Conservation (phyloP, 2,329 filamentous ascomycete species). For the Fusarium lateritium region DNA sequence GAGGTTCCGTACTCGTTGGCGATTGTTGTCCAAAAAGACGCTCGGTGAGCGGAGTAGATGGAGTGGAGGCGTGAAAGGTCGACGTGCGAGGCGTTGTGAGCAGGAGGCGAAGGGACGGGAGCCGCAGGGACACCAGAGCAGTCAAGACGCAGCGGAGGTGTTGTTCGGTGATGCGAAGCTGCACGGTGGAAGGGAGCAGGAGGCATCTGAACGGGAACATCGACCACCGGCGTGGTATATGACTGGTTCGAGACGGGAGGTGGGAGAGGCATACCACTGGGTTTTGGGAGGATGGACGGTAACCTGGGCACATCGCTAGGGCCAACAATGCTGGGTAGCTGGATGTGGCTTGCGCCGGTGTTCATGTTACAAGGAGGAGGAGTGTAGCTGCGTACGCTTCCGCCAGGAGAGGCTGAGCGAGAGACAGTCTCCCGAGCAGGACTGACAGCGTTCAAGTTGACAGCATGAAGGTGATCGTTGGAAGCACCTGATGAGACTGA, state of each 20-base stretch:
- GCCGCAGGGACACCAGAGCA: constrained; percentile 63
- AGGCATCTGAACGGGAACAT: constrained; percentile 62
- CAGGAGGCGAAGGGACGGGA: constrained; percentile 54
- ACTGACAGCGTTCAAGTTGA: constrained; percentile 62
- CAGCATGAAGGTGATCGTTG: constrained; percentile 64
- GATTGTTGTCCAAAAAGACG: constrained; percentile 80
- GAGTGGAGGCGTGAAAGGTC: constrained; percentile 77
- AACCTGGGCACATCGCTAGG: constrained; percentile 63
- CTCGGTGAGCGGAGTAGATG: constrained; percentile 79
- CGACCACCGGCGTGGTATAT: constrained; percentile 60
- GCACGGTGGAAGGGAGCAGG: constrained; percentile 56
- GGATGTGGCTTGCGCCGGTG: constrained; percentile 61
- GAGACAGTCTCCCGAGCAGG: constrained; percentile 65
- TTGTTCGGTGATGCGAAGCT: constrained; percentile 55
- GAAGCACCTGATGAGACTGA: constrained; percentile 77
- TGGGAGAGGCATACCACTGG: constrained; percentile 65
- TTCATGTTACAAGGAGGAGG: constrained; percentile 59
- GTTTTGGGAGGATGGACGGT: constrained; percentile 77
- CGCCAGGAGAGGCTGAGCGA: constrained; percentile 65
- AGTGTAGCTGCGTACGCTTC: constrained; percentile 61
- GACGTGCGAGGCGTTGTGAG: constrained; percentile 62
- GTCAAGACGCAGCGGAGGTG: constrained; percentile 71
- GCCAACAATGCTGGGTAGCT: constrained; percentile 67
- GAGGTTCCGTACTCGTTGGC: constrained; percentile 79
- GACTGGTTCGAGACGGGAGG: constrained; percentile 56